These are phyloP conservation scores for Yarrowia sp. DNA, from an alignment of 805 yeast genomes.

Conservation along the genomic window DNA sequence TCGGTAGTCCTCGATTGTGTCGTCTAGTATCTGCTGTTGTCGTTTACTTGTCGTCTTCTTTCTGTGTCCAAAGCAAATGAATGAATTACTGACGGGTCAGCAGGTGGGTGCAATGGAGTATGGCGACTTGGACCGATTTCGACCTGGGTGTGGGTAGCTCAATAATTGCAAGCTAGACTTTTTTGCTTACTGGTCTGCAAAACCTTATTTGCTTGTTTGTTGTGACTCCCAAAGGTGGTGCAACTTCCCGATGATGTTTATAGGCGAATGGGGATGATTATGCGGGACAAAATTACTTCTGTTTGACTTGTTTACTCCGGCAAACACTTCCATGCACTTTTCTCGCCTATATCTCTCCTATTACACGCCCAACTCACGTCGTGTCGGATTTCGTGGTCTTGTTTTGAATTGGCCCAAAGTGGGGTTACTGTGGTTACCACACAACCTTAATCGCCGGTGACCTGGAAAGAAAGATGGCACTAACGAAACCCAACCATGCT, in stretches of 20 bases:
- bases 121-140: not conserved
- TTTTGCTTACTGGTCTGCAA: slow-evolving; percentile 8
- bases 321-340: no score
- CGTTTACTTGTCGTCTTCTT: not conserved
- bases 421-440: slow-evolving; percentile 29
- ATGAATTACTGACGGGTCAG: slow-evolving; percentile 14
- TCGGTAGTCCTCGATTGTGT: no score
- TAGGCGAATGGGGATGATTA: not conserved
- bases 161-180: slow-evolving; percentile 1
- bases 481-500: not conserved
- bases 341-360: not conserved
- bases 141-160: slow-evolving; percentile 13
- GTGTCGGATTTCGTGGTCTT: slow-evolving; percentile 35
- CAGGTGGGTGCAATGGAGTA: slow-evolving; percentile 22
- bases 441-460: not conserved
- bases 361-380: not conserved
- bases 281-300: not conserved
- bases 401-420: slow-evolving; percentile 19
- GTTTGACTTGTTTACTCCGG: no score
- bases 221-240: slow-evolving; percentile 28
- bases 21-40: no score
- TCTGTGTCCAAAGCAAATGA: slow-evolving; percentile 19
- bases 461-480: slow-evolving; percentile 1
- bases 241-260: no score
- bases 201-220: slow-evolving; percentile 18